phyloP scores from a whole-genome alignment of 1,284 basidiomycete genomes.

The Meripilus lineatus region DNA sequence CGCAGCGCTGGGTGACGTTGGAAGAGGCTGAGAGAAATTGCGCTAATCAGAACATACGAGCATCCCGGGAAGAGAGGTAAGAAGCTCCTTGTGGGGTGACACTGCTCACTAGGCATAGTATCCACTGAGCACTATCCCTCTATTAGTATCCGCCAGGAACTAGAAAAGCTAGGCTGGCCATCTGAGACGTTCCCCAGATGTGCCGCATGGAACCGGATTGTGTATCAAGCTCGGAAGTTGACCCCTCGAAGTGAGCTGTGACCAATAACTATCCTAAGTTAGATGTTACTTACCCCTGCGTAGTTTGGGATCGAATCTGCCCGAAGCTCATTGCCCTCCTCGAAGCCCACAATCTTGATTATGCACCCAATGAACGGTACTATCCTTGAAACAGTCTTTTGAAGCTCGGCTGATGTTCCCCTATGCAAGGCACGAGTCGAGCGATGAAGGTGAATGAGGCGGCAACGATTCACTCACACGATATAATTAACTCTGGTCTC shows the following conservation, averaged over 20 bases:
- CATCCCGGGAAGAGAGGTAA: neutral
- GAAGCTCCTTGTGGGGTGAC: neutral
- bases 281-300: too few relatives aligned
- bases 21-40: neutral
- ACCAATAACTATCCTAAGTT: too few relatives aligned
- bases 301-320: too few relatives aligned
- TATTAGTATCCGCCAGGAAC: neutral
- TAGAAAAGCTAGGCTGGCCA: neutral
- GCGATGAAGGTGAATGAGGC: too few relatives aligned
- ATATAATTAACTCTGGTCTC: too few relatives aligned
- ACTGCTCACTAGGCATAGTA: neutral
- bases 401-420: too few relatives aligned
- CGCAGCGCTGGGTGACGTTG: neutral
- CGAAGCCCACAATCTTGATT: too few relatives aligned
- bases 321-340: too few relatives aligned
- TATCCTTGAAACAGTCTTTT: too few relatives aligned
- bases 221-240: neutral
- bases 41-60: neutral
- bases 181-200: neutral
- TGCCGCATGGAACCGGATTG: neutral
- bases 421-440: too few relatives aligned
- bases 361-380: too few relatives aligned
- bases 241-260: neutral
- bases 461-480: too few relatives aligned
- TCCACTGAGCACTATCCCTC: neutral